Conservation (phyloP, 2,329 filamentous ascomycete genomes). For the Penicillium sp. region DNA sequence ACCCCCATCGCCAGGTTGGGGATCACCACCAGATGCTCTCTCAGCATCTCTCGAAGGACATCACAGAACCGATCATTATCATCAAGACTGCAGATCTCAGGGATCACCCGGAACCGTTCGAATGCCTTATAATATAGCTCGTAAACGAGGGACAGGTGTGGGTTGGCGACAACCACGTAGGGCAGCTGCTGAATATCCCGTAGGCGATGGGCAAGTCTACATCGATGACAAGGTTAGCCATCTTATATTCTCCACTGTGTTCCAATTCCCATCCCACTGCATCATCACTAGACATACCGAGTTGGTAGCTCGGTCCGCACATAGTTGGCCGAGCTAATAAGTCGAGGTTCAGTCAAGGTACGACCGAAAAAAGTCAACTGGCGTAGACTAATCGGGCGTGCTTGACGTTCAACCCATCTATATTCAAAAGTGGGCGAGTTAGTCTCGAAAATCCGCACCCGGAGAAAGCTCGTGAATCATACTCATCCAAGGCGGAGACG, state of each 20-base stretch:
- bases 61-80: slow-evolving; percentile 91
- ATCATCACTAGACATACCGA: slow-evolving; percentile 56
- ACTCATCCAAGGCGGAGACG: slow-evolving; percentile 66
- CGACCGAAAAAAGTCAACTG: slow-evolving; percentile 98
- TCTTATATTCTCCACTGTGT: neutral
- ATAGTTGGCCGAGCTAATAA: slow-evolving; percentile 96
- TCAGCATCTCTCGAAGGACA: slow-evolving; percentile 77
- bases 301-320: slow-evolving; percentile 93
- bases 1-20: slow-evolving; percentile 94
- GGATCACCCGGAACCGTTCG: slow-evolving; percentile 82
- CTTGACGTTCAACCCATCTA: slow-evolving; percentile 92
- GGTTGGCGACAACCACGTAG: slow-evolving; percentile 95
- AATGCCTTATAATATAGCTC: slow-evolving; percentile 98
- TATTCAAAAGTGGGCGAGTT: slow-evolving; percentile 7
- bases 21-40: slow-evolving; percentile 90
- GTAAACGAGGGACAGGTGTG: slow-evolving; percentile 92
- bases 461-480: slow-evolving; percentile 35
- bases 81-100: slow-evolving; percentile 81
- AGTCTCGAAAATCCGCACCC: neutral
- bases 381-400: slow-evolving; percentile 91
- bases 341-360: slow-evolving; percentile 84
- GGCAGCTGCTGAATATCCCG: slow-evolving; percentile 97
- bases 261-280: no score
- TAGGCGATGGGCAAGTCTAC: slow-evolving; percentile 86
- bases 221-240: neutral